Evolutionary conservation across 1,284 basidiomycete genomes (phyloP).

Genomic region (Pterula multifida): DNA sequence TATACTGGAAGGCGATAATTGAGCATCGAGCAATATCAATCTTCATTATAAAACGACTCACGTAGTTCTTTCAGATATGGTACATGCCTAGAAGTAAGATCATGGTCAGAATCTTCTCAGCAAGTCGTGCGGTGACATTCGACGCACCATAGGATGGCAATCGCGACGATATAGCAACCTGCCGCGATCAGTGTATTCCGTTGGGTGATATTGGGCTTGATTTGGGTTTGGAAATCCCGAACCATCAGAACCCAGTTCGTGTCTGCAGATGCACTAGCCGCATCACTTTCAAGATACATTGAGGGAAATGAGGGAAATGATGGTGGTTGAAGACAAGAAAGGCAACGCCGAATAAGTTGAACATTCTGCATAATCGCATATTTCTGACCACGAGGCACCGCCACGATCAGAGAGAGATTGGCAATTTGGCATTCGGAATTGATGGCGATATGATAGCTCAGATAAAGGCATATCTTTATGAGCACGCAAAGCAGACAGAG

Average conservation of each 20-base stretch:
- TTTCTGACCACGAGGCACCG: no score
- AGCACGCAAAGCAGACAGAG: no score
- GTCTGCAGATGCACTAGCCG: background rate
- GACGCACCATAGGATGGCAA: constrained; percentile 63
- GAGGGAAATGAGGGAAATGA: background rate
- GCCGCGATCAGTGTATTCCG: constrained; percentile 69
- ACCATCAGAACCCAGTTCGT: constrained; percentile 3
- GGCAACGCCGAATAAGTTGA: background rate
- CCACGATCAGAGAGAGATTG: no score
- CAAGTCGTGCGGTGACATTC: constrained; percentile 4
- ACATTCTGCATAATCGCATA: no score
- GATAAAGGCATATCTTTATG: no score
- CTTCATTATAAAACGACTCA: constrained; percentile 24
- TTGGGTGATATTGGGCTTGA: constrained; percentile 65
- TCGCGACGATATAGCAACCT: constrained; percentile 57
- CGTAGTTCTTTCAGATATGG: constrained; percentile 63
- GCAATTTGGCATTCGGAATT: no score
- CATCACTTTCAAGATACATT: background rate
- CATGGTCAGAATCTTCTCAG: constrained; percentile 2
- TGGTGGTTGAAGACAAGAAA: background rate
- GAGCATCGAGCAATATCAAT: constrained; percentile 3
- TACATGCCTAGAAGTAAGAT: constrained; percentile 51
- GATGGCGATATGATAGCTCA: no score
- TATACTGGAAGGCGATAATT: constrained; percentile 44
- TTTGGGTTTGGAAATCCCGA: constrained; percentile 24